Evolutionary conservation across 345 rosid species (phyloP).

Genomic region (Clarkia xantiana): DNA sequence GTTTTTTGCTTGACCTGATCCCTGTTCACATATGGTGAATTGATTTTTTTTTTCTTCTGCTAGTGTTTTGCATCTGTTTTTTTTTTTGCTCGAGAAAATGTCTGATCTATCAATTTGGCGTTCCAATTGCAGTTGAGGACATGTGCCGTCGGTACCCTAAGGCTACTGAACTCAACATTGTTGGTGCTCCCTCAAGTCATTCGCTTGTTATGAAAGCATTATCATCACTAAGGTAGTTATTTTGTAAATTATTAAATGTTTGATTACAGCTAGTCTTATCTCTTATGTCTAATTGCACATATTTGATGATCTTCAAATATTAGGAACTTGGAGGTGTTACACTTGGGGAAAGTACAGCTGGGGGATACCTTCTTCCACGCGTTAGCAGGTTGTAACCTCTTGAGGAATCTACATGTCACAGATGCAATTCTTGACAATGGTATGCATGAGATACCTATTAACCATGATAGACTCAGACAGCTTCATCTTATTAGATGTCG

Average conservation of each 20-base stretch:
- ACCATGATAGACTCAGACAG: slow-evolving; percentile 60
- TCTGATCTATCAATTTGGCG: background rate
- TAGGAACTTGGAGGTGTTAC: slow-evolving; percentile 72
- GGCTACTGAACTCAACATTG: slow-evolving; percentile 73
- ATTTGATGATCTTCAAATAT: slow-evolving; percentile 8
- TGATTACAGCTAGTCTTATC: background rate
- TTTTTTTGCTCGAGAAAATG: background rate
- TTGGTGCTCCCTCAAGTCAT: slow-evolving; percentile 45
- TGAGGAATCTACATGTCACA: slow-evolving; percentile 56
- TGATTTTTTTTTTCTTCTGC: too few species aligned
- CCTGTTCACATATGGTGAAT: too few species aligned
- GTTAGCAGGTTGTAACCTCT: slow-evolving; percentile 58
- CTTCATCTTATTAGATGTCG: slow-evolving; percentile 79
- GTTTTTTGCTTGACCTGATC: too few species aligned
- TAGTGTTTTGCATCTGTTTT: too few species aligned
- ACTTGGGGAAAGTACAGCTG: slow-evolving; percentile 59
- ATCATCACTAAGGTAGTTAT: slow-evolving; percentile 44
- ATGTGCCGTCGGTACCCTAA: slow-evolving; percentile 80
- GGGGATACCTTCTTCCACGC: slow-evolving; percentile 69
- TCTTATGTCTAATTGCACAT: slow-evolving; percentile 1
- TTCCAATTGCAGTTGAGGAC: slow-evolving; percentile 55
- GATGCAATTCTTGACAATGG: slow-evolving; percentile 72
- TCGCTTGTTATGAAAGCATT: slow-evolving; percentile 62
- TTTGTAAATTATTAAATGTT: background rate
- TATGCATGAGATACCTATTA: slow-evolving; percentile 67